These are phyloP conservation scores for Inonotus hispidus DNA, from an alignment of 1,284 basidiomycete species.

Conservation along the genomic window DNA sequence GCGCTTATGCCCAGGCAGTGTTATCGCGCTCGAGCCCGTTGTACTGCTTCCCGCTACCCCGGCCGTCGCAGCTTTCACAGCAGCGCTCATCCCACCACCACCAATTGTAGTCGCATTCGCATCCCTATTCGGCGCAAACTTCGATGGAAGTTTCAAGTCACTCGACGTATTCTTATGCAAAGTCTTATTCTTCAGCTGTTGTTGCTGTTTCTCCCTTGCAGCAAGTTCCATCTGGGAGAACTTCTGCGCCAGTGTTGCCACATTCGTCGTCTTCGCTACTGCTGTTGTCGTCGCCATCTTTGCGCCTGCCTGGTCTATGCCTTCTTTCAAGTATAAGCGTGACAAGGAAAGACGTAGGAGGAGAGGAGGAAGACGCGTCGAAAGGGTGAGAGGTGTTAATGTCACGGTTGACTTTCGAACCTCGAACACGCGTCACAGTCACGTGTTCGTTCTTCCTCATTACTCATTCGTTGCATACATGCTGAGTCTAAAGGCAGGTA, in stretches of 20 bases:
- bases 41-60: not conserved
- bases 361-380: not conserved
- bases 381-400: not conserved
- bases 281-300: not conserved
- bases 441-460: not conserved
- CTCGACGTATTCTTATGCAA: slow-evolving; percentile 17
- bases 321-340: not conserved
- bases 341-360: not conserved
- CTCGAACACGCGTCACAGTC: not conserved
- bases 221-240: slow-evolving; percentile 16
- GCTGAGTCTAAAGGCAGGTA: not conserved
- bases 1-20: slow-evolving; percentile 3
- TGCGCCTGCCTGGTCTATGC: not conserved
- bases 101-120: not conserved
- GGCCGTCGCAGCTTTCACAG: not conserved
- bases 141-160: slow-evolving; percentile 13
- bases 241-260: slow-evolving; percentile 12
- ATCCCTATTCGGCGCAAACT: slow-evolving; percentile 11
- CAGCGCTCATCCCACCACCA: not conserved
- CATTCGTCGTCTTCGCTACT: slow-evolving; percentile 9
- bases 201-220: slow-evolving; percentile 11
- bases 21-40: not conserved
- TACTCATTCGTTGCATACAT: not conserved
- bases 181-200: not conserved
- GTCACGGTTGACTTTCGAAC: not conserved